These are phyloP conservation scores for Pichia exigua DNA, from an alignment of 805 yeast genomes.

Conservation along the genomic window DNA sequence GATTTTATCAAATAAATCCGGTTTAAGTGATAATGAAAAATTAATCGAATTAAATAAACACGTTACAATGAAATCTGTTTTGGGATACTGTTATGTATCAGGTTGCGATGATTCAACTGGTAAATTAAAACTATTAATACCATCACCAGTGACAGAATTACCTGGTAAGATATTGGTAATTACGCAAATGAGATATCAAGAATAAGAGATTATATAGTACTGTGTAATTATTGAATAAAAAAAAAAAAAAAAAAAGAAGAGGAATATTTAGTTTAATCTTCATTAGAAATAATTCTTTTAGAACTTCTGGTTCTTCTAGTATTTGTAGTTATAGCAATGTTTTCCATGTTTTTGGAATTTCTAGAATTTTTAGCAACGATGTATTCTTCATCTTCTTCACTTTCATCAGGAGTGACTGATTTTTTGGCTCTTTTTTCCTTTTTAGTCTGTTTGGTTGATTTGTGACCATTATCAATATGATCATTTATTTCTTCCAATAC, in stretches of 20 bases:
- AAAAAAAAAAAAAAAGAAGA: no score
- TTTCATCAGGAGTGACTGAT: neutral
- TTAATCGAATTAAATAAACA: conserved; percentile 10
- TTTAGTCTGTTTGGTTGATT: neutral
- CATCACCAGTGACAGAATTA: conserved; percentile 72
- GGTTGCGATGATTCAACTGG: conserved; percentile 59
- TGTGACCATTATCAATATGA: neutral
- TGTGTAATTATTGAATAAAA: neutral
- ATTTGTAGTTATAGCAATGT: neutral
- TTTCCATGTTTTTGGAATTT: neutral
- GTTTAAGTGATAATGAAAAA: conserved; percentile 23
- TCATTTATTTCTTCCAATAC: neutral
- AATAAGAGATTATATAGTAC: conserved; percentile 32
- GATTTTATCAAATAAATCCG: neutral
- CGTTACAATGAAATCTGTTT: conserved; percentile 28
- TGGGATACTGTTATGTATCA: conserved; percentile 71
- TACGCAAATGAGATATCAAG: conserved; percentile 77
- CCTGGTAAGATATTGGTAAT: conserved; percentile 70
- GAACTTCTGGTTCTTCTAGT: conserved; percentile 5
- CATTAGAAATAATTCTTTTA: conserved; percentile 6
- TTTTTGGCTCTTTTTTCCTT: neutral
- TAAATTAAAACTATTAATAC: conserved; percentile 64
- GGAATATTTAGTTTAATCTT: neutral
- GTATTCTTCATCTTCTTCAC: neutral
- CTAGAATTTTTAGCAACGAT: neutral